Base-by-base conservation (phyloP, 1,139 yeast species). In the Yarrowia galli region DNA sequence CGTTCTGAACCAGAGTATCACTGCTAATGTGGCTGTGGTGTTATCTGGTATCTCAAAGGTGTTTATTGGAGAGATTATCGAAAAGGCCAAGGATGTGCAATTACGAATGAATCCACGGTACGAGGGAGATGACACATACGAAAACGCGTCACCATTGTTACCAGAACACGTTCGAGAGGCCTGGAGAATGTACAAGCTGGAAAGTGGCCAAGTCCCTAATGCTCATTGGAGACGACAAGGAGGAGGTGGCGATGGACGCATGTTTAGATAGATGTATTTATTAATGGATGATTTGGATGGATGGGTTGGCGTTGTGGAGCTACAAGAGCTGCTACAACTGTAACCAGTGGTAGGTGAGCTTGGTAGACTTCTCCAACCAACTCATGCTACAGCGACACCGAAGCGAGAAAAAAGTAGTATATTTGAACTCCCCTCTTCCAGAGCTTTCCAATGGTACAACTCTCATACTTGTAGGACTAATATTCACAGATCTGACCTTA, bases 111-210 rank as follows among this genome's bases (percentile, higher is more conserved):
- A 76, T 32, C 71, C 68, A 13, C 73, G 72, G 16, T 71, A 67
- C 1, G 77, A 76, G 60, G 75, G 74, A 2, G 77, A 79, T 45
- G 77, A 78, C 12, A 79, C 77, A 22, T 78, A 77, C 36, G 88
- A 85, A 70, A 78, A 78, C 20, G 78, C 81, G 63, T 82, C 83
- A 51, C 97, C 97, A 0, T 77, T 93, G 56, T 82, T 86, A 56
- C 97, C 98, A 0, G 92, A 90, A 71, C 97, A 93, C 75, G 83
- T 93, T 51, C 80, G 96, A 60, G 97, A 92, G 74, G 98, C 98
- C 0, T 91, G 96, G 92, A 80, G 97, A 71, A 76, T 90, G 67
- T 89, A 87, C 73, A 85, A 85, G 71, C 71, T 82, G 58, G 97
- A 92, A 73, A 85, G 84, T 68, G 87, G 89, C 18, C 81, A 85